Percentiles rank a stretch among this genome's conserved stretches.
These are phyloP conservation scores for Scopulariopsis brevicaulis DNA, from an alignment of 2,329 filamentous ascomycete species.

Conservation along the genomic window DNA sequence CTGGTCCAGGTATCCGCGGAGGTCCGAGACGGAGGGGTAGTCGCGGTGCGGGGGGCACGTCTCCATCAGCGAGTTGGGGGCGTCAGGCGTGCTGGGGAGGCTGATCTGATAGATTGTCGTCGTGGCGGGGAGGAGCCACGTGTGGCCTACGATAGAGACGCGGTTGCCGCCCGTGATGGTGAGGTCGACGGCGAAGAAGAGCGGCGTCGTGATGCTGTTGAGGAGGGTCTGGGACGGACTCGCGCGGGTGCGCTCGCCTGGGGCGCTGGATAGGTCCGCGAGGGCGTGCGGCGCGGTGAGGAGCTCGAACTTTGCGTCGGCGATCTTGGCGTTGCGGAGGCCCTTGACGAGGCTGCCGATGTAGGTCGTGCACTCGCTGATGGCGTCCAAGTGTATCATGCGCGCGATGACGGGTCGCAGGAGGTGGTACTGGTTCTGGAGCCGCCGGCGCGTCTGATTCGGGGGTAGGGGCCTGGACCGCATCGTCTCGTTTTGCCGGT, in stretches of 20 bases:
- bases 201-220: conserved; percentile 6
- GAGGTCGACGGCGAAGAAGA: conserved; percentile 27
- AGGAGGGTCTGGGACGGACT: conserved; percentile 25
- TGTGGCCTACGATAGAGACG: conserved; percentile 31
- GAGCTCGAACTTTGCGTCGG: conserved; percentile 28
- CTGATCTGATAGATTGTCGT: conserved; percentile 32
- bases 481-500: conserved; percentile 61
- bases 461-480: conserved; percentile 47
- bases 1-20: conserved; percentile 32
- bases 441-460: conserved; percentile 22
- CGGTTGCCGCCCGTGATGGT: conserved; percentile 29
- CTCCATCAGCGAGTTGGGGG: conserved; percentile 19
- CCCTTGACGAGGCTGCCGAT: conserved; percentile 29
- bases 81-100: conserved; percentile 15
- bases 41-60: conserved; percentile 31
- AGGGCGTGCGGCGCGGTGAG: conserved; percentile 21
- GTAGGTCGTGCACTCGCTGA: conserved; percentile 25
- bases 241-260: conserved; percentile 25
- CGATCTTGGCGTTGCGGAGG: conserved; percentile 33
- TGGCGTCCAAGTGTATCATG: conserved; percentile 28
- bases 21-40: conserved; percentile 30
- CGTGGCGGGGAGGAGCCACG: conserved; percentile 28
- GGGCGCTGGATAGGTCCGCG: conserved; percentile 14
- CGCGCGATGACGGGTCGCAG: conserved; percentile 40
- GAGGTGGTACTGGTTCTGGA: conserved; percentile 33